phyloP scores from a whole-genome alignment of 1,284 basidiomycete genomes.

The Trametes versicolor region DNA sequence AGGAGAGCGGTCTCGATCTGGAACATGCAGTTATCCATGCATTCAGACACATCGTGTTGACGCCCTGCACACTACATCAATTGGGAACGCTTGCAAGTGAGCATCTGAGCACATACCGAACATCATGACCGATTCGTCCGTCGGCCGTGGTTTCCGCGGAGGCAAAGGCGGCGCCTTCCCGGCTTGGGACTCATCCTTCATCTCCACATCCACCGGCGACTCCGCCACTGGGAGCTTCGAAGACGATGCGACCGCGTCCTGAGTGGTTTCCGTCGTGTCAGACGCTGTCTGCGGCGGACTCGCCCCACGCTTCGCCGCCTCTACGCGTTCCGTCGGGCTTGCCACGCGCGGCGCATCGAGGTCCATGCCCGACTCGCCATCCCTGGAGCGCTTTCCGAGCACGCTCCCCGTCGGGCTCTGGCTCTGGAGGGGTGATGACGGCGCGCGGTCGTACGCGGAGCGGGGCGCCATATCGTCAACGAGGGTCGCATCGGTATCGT shows the following conservation, averaged over 20 bases:
- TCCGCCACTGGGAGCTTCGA: slow-evolving; percentile 34
- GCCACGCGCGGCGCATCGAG: slow-evolving; percentile 40
- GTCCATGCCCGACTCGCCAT: slow-evolving; percentile 58
- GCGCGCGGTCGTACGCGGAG: slow-evolving; percentile 38
- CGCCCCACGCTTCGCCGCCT: slow-evolving; percentile 34
- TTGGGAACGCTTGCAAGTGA: too few species aligned
- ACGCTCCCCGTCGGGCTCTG: slow-evolving; percentile 56
- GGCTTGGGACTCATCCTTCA: slow-evolving; percentile 45
- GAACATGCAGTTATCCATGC: slow-evolving; percentile 99
- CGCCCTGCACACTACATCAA: slow-evolving; percentile 63
- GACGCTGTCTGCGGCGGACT: slow-evolving; percentile 42
- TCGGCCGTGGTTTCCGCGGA: slow-evolving; percentile 63
- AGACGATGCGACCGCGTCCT: slow-evolving; percentile 30
- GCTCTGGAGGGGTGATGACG: slow-evolving; percentile 32
- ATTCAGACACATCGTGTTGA: slow-evolving; percentile 98
- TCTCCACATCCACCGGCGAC: slow-evolving; percentile 55
- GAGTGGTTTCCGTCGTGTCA: slow-evolving; percentile 22
- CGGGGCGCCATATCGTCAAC: slow-evolving; percentile 74
- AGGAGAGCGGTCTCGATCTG: slow-evolving; percentile 95
- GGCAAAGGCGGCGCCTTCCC: slow-evolving; percentile 69
- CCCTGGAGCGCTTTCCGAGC: slow-evolving; percentile 77
- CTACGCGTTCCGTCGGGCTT: slow-evolving; percentile 14
- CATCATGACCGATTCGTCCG: slow-evolving; percentile 85
- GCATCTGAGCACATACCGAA: slow-evolving; percentile 68
- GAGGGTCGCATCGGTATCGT: slow-evolving; percentile 85